A percentile compares a stretch with the other conserved stretches of the same genome.
These are phyloP conservation scores for Metschnikowia baotianmanensis DNA, from an alignment of 805 yeast species.

Conservation along the genomic window DNA sequence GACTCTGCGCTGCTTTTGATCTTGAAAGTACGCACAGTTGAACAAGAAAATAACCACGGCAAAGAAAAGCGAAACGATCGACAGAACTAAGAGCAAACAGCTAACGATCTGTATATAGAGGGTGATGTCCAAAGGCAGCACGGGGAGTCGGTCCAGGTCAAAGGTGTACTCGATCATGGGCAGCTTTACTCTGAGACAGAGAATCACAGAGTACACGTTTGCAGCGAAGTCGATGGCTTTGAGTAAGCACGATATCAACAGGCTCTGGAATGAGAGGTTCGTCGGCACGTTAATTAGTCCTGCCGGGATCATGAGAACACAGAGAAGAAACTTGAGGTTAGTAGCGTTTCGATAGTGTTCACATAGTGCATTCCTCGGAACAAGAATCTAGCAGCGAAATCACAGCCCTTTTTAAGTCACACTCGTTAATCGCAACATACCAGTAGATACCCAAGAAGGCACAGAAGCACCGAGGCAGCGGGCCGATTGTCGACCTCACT, in stretches of 20 bases:
- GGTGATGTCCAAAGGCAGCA: constrained; percentile 28
- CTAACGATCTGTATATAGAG: constrained; percentile 26
- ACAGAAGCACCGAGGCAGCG: constrained; percentile 19
- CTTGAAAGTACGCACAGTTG: constrained; percentile 6
- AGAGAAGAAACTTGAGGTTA: constrained; percentile 12
- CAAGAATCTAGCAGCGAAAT: no score
- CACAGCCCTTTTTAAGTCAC: no score
- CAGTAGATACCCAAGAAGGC: constrained; percentile 18
- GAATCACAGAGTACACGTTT: constrained; percentile 18
- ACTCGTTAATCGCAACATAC: no score
- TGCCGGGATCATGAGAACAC: constrained; percentile 16
- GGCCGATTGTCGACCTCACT: constrained; percentile 36
- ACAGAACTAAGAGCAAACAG: constrained; percentile 9
- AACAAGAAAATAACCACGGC: constrained; percentile 12
- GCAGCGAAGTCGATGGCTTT: constrained; percentile 23
- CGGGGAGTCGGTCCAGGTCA: constrained; percentile 13
- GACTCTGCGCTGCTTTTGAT: not conserved
- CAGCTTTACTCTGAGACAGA: constrained; percentile 19
- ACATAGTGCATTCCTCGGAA: no score
- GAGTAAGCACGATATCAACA: constrained; percentile 19
- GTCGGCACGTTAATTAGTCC: constrained; percentile 13
- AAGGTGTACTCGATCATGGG: constrained; percentile 29
- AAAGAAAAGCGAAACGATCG: constrained; percentile 19
- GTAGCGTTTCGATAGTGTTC: no score
- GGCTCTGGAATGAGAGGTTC: constrained; percentile 12